Percentiles rank a stretch among this genome's conserved stretches.
These are phyloP conservation scores for Fusarium mundagurra DNA, from an alignment of 2,329 filamentous ascomycete genomes.

Conservation along the genomic window DNA sequence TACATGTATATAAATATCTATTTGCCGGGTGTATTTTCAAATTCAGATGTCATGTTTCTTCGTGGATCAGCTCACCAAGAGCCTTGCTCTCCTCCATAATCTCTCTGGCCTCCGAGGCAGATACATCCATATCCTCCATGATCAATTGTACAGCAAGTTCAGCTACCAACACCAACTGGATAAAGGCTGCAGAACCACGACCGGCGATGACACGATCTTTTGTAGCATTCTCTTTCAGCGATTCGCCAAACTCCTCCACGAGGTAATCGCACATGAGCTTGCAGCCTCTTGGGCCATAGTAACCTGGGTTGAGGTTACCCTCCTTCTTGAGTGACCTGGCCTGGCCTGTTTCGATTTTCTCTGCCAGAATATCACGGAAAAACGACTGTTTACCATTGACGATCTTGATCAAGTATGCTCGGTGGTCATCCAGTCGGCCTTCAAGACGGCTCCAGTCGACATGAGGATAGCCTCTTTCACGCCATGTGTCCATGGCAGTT, in stretches of 20 bases:
- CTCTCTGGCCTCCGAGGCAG: conserved; percentile 54
- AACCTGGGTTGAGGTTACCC: conserved; percentile 74
- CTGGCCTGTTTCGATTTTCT: conserved; percentile 65
- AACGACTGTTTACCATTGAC: conserved; percentile 69
- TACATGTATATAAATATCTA: background rate
- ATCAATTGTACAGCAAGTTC: conserved; percentile 69
- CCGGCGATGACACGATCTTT: conserved; percentile 73
- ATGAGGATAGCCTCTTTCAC: conserved; percentile 69
- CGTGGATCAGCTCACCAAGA: conserved; percentile 74
- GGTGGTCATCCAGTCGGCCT: conserved; percentile 66
- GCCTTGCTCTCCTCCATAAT: conserved; percentile 74
- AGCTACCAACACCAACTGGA: conserved; percentile 80
- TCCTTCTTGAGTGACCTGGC: conserved; percentile 68
- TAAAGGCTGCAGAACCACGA: conserved; percentile 73
- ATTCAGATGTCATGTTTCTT: conserved; percentile 54
- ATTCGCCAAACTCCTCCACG: conserved; percentile 66
- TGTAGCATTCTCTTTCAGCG: conserved; percentile 70
- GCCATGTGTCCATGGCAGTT: conserved; percentile 60
- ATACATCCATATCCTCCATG: conserved; percentile 64
- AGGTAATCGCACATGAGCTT: conserved; percentile 77
- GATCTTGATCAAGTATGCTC: conserved; percentile 65
- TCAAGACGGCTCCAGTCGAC: conserved; percentile 76
- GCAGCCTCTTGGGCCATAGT: conserved; percentile 82
- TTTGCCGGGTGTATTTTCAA: background rate
- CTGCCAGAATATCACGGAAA: conserved; percentile 67